phyloP scores from a whole-genome alignment of 2,329 filamentous ascomycete species.

The Metarhizium robertsii region DNA sequence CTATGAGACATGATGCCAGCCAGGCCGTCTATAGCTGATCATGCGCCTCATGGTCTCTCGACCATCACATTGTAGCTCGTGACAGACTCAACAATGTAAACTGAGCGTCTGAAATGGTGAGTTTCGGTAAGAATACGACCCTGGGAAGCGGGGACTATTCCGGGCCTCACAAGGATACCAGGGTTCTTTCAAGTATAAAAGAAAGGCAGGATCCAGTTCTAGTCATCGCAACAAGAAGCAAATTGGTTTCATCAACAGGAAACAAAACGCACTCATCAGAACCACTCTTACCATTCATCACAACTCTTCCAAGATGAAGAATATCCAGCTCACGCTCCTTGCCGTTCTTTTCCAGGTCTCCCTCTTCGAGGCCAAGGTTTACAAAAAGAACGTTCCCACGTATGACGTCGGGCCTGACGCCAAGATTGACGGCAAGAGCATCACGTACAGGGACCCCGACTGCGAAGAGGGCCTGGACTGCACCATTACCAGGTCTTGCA shows the following conservation, averaged over 20 bases:
- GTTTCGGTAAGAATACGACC: no score
- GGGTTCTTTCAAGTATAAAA: no score
- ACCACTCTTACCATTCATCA: background rate
- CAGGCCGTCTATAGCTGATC: background rate
- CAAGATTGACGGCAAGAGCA: slow-evolving; percentile 7
- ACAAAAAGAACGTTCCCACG: slow-evolving; percentile 7
- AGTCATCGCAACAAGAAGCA: no score
- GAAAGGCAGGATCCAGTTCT: no score
- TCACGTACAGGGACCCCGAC: slow-evolving; percentile 8
- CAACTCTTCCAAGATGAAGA: background rate
- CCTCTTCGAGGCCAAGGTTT: slow-evolving; percentile 4
- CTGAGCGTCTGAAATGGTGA: background rate
- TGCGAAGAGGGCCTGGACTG: slow-evolving; percentile 6
- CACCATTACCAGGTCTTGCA: slow-evolving; percentile 1
- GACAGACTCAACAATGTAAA: background rate
- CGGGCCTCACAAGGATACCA: no score
- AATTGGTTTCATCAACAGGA: no score
- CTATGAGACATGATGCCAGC: background rate
- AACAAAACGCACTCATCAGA: no score
- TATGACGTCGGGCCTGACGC: slow-evolving; percentile 7
- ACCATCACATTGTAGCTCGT: background rate
- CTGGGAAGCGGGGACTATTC: no score
- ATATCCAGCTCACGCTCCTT: background rate
- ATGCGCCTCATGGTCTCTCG: background rate
- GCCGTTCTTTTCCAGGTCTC: slow-evolving; percentile 4